Evolutionary conservation across 1,284 basidiomycete species (phyloP).

Genomic region (Gomphus sp.): DNA sequence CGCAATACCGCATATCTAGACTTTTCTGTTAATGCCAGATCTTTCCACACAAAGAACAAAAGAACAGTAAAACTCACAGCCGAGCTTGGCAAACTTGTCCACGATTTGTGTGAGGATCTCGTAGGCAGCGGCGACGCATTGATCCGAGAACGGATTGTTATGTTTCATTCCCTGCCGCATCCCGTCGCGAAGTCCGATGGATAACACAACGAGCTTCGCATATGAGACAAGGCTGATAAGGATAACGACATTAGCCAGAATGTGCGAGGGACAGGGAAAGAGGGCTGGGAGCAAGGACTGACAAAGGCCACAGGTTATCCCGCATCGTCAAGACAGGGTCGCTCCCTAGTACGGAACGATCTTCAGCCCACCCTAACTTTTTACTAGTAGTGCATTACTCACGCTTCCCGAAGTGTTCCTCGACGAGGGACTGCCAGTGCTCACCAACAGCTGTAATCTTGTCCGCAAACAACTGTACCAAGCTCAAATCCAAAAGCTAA

Average conservation of each 20-base stretch:
- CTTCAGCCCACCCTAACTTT: not conserved
- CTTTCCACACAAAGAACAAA: constrained; percentile 16
- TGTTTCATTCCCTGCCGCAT: constrained; percentile 24
- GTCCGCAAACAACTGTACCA: constrained; percentile 3
- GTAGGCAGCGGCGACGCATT: constrained; percentile 16
- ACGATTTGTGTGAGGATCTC: constrained; percentile 9
- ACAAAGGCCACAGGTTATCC: constrained; percentile 10
- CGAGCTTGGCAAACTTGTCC: constrained; percentile 3
- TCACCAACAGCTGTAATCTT: not conserved
- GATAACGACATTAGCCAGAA: not conserved
- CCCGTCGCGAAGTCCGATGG: constrained; percentile 39
- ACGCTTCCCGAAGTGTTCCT: not conserved
- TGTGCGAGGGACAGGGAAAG: too few relatives aligned
- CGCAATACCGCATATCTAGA: constrained; percentile 18
- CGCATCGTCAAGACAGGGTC: constrained; percentile 11
- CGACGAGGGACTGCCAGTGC: not conserved
- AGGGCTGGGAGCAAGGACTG: not conserved
- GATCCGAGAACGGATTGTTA: constrained; percentile 21
- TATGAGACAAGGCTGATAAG: constrained; percentile 14
- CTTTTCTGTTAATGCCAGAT: constrained; percentile 18
- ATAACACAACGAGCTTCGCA: constrained; percentile 42
- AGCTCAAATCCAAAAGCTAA: not conserved
- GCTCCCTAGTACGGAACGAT: not conserved
- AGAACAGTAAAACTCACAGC: constrained; percentile 17
- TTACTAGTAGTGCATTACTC: not conserved